Base-by-base conservation (phyloP, 768 basidiomycete genomes). In the Mycena epipterygia region DNA sequence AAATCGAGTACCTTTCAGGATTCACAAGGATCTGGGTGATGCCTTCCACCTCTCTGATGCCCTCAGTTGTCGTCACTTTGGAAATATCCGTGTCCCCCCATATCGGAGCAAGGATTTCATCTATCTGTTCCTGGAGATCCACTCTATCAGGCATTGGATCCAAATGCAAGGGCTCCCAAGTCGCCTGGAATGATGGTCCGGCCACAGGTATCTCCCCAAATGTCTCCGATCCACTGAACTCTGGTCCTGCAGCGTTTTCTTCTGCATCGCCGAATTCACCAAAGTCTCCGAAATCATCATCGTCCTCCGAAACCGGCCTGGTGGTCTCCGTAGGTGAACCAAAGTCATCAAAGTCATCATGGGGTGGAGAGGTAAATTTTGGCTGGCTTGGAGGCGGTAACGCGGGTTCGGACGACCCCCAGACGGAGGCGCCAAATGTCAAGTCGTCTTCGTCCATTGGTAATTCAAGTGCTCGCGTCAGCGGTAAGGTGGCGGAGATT, bases 221-320 rank as follows among this genome's bases (percentile, higher is more conserved):
- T 84, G 23, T 71, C 78, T 17, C 70, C 76, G 27, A 74, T 76
- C 81, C 84, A 23, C 71, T 77, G 71, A 89, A 88, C 23, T 77
- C 76, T 52, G 80, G 77, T 41, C 77, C 71, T 39, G 73, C 66
- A 32, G 75, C 69, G 61, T 72, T 78, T 70, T 84, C 76, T 70
- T 84, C 77, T 78, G 86, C 89, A 71, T 93, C 93, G 74, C 90
- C 94, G 79, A 95, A 95, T 76, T 96, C 95, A 21, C 92, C 94
- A 80, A 95, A 95, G 73, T 95, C 94, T 57, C 90, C 93, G 80
- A 95, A 95, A 67, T 95, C 93, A 73, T 95, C 95, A 52, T 93
- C 91, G 17, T 83, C 87, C 2, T 74, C 81, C 42, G 81, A 83
- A n/a, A 80, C 84, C 19, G 86, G 85, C 60, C 75, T 75, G 32